Conservation (phyloP, 2,329 filamentous ascomycete species). For the Venturia aucupariae region DNA sequence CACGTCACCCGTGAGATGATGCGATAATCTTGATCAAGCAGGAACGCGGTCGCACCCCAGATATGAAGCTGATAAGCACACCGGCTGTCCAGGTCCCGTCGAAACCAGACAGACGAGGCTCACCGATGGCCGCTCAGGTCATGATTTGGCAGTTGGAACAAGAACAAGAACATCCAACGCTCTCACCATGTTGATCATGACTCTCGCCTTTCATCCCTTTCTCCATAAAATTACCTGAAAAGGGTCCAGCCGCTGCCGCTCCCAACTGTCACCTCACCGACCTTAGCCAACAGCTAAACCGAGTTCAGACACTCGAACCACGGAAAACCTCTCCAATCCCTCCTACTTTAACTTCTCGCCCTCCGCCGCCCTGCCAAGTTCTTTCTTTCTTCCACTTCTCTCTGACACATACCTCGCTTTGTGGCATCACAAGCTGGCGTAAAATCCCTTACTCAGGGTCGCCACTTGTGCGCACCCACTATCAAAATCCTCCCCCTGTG, state of each 20-base stretch:
- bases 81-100: too few species aligned
- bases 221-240: constrained; percentile 3
- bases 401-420: background rate
- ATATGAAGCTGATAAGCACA: too few species aligned
- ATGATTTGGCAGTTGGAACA: too few species aligned
- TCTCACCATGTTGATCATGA: background rate
- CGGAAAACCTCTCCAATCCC: background rate
- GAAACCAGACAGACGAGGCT: too few species aligned
- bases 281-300: background rate
- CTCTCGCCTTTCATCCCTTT: background rate
- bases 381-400: too few species aligned
- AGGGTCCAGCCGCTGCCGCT: constrained; percentile 5
- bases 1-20: background rate
- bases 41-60: background rate
- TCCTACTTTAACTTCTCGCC: background rate
- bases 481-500: background rate
- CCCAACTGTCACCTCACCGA: too few species aligned
- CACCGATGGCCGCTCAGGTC: too few species aligned
- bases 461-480: background rate
- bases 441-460: background rate
- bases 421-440: background rate
- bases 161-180: too few species aligned
- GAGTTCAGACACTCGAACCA: background rate
- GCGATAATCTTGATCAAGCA: background rate
- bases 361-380: background rate